Conservation (phyloP, 345 rosid species). For the Ailanthus altissimus region DNA sequence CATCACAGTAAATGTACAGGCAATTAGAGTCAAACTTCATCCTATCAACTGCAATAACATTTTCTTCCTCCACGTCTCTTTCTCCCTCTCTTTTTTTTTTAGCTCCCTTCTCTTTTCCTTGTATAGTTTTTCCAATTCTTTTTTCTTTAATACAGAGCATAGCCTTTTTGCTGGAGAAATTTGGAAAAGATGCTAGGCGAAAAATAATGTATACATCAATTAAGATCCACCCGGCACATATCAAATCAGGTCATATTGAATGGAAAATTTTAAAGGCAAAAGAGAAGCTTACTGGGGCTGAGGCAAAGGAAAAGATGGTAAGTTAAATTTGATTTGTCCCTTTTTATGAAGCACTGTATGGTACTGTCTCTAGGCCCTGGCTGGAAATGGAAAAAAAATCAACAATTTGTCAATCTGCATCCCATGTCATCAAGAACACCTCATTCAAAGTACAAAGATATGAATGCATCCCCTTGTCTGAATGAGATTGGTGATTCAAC, state of each 20-base stretch:
- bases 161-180: neutral
- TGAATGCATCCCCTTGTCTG: neutral
- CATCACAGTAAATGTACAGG: neutral
- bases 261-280: neutral
- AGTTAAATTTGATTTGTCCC: slow-evolving; percentile 85
- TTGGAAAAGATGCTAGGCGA: neutral
- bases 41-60: neutral
- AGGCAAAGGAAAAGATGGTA: slow-evolving; percentile 94
- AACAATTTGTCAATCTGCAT: slow-evolving; percentile 17
- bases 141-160: neutral
- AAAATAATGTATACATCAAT: neutral
- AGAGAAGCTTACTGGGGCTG: slow-evolving; percentile 64
- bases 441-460: slow-evolving; percentile 11
- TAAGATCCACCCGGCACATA: slow-evolving; percentile 5
- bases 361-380: slow-evolving; percentile 84
- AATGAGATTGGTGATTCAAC: slow-evolving; percentile 3
- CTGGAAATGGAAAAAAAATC: slow-evolving; percentile 43
- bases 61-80: neutral
- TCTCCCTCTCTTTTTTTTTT: neutral
- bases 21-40: neutral
- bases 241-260: neutral
- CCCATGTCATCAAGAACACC: neutral
- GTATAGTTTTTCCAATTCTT: neutral
- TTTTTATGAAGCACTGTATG: slow-evolving; percentile 89
- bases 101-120: neutral